phyloP scores from a whole-genome alignment of 108 stramenopile species.

The Mayamaea pseudoterrestris region DNA sequence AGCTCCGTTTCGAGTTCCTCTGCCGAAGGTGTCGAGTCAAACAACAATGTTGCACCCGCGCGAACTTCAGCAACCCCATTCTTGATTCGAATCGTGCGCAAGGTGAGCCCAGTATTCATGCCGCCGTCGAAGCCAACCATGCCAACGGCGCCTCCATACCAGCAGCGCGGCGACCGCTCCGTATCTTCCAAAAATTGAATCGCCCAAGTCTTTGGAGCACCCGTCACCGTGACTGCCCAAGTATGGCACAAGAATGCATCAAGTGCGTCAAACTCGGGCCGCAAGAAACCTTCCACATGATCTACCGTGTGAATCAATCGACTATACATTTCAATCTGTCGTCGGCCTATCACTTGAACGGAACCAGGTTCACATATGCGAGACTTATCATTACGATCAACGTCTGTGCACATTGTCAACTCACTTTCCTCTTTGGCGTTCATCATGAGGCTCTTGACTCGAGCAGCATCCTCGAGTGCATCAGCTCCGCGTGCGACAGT shows the following conservation, averaged over 20 bases:
- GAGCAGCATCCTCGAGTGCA: conserved; percentile 93
- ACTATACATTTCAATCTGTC: conserved; percentile 98
- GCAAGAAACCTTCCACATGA: conserved; percentile 96
- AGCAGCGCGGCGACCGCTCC: conserved; percentile 87
- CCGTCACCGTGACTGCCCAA: conserved; percentile 98
- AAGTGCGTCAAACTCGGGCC: conserved; percentile 91
- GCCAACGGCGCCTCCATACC: conserved; percentile 98
- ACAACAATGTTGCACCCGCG: conserved; percentile 92
- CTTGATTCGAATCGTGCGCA: conserved; percentile 89
- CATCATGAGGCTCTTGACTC: conserved; percentile 86
- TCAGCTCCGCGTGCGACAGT: conserved; percentile 94
- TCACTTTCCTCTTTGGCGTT: conserved; percentile 95
- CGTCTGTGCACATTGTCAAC: conserved; percentile 98
- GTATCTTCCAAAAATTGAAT: conserved; percentile 95
- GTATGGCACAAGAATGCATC: conserved; percentile 98
- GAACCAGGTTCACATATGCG: conserved; percentile 96
- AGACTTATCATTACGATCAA: conserved; percentile 97
- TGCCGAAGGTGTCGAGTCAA: conserved; percentile 83
- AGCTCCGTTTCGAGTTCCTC: conserved; percentile 97
- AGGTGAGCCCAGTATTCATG: conserved; percentile 92
- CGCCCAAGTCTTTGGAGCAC: conserved; percentile 97
- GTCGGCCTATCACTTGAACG: conserved; percentile 92
- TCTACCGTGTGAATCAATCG: conserved; percentile 97
- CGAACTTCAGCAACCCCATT: conserved; percentile 87
- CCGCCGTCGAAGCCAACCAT: conserved; percentile 95